Evolutionary conservation across 2,329 filamentous ascomycete species (phyloP), one percentile per base, ranked within the genome.

Genomic region (Penicillium sumatraense): DNA sequence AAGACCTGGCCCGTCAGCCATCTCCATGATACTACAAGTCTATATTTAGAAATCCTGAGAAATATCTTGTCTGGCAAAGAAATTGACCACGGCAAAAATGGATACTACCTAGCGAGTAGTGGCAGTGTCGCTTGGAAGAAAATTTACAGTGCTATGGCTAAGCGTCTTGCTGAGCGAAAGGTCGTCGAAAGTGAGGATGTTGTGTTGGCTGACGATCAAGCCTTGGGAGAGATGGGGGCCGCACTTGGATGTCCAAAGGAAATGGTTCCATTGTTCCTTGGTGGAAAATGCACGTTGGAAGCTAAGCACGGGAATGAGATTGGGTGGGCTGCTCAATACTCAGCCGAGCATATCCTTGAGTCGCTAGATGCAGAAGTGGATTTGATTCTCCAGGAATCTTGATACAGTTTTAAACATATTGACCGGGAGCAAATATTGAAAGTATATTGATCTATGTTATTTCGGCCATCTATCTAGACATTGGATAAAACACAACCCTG

Each of bases 1-100:
- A 42, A 81, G 76, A 71, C 67, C 1, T 84, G 82, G 82, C 82
- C 82, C 0, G 81, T 85, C 5, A 81, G 78, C 53, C 80, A 84
- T 51, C 63, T 84, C 3, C 9, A 62, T 0, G 82, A 85, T 53
- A 84, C 75, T 29, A 72, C 77, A 0, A 64, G 62, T 0, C 59
- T 84, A 1, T 84, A 83, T 50, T 47, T 83, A 1, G 63, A 74
- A 2, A 68, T 84, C 0, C 60, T 83, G 6, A 70, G 72, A 1
- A 70, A 65, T 2, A 83, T 84, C 11, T 60, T 84, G 2, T 59
- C 57, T 1, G 75, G 67, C 1, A 63, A 72, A 11, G 66, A 75
- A 4, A 68, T 73, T 0, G 73, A 65, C 2, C 56, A 77, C 47
- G 79, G 79, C 0, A 75, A 71, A 50, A 69, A 76, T 1, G 81